A percentile compares a stretch with the other conserved stretches of the same genome.
phyloP scores from a whole-genome alignment of 73 alveolate genomes.

The Paramecium octaurelia region DNA sequence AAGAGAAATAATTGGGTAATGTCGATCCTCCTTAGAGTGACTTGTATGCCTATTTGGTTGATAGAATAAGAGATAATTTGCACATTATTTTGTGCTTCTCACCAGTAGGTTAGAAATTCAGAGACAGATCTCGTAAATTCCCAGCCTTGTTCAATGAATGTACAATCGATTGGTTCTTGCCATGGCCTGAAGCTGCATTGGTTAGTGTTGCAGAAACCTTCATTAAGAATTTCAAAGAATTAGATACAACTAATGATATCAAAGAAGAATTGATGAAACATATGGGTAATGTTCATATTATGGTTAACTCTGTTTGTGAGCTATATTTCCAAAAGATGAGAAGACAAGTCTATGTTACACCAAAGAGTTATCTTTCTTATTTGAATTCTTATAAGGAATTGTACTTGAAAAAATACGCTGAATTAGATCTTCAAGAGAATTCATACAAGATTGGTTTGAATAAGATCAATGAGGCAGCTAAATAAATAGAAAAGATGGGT shows the following conservation, averaged over 20 bases:
- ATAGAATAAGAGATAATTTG: slow-evolving; percentile 97
- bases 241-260: slow-evolving; percentile 92
- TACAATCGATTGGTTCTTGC: slow-evolving; percentile 99
- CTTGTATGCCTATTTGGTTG: slow-evolving; percentile 91
- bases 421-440: slow-evolving; percentile 86
- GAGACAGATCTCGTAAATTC: slow-evolving; percentile 99
- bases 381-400: slow-evolving; percentile 98
- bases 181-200: slow-evolving; percentile 99
- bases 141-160: slow-evolving; percentile 99
- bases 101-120: slow-evolving; percentile 98
- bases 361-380: slow-evolving; percentile 98
- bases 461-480: slow-evolving; percentile 90
- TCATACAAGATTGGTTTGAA: slow-evolving; percentile 86
- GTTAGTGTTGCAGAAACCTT: slow-evolving; percentile 92
- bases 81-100: slow-evolving; percentile 99
- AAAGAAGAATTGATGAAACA: slow-evolving; percentile 90
- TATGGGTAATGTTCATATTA: slow-evolving; percentile 98
- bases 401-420: slow-evolving; percentile 90
- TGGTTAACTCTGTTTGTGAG: slow-evolving; percentile 95
- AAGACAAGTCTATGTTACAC: slow-evolving; percentile 99
- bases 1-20: slow-evolving; percentile 86
- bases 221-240: slow-evolving; percentile 78
- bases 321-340: slow-evolving; percentile 98
- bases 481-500: slow-evolving; percentile 90
- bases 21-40: slow-evolving; percentile 86